Evolutionary conservation across 2,329 filamentous ascomycete species (phyloP).

Genomic region (Calonectria henricotiae): DNA sequence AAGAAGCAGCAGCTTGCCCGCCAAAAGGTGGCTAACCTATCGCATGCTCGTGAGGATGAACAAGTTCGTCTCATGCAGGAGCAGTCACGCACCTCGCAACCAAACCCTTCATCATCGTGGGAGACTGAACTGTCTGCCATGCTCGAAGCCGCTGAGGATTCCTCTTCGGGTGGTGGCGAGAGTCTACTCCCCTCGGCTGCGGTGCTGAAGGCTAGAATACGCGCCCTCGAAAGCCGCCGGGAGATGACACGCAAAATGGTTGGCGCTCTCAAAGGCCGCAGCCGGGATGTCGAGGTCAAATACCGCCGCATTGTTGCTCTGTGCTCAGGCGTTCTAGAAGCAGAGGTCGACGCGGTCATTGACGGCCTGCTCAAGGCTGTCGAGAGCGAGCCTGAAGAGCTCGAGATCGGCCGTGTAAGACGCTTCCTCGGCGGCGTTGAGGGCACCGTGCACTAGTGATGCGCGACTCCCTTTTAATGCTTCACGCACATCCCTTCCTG

Average conservation of each 20-base stretch:
- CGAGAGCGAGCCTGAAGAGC: slow-evolving; percentile 85
- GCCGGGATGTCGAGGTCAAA: slow-evolving; percentile 87
- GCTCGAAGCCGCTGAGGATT: slow-evolving; percentile 63
- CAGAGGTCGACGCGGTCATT: slow-evolving; percentile 85
- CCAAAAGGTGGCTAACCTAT: slow-evolving; percentile 85
- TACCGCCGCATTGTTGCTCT: slow-evolving; percentile 91
- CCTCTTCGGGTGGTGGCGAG: slow-evolving; percentile 53
- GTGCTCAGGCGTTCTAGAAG: slow-evolving; percentile 86
- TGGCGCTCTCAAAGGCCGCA: slow-evolving; percentile 81
- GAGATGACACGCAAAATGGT: slow-evolving; percentile 78
- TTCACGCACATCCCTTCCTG: slow-evolving; percentile 7
- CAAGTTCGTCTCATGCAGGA: slow-evolving; percentile 67
- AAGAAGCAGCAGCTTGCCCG: slow-evolving; percentile 77
- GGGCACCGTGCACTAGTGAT: slow-evolving; percentile 66
- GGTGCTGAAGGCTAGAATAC: slow-evolving; percentile 77
- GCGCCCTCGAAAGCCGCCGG: slow-evolving; percentile 81
- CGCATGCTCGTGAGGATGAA: slow-evolving; percentile 81
- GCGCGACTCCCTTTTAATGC: not conserved
- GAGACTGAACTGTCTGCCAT: slow-evolving; percentile 70
- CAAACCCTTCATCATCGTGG: slow-evolving; percentile 67
- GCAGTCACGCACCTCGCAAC: slow-evolving; percentile 60
- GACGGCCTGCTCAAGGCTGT: slow-evolving; percentile 88
- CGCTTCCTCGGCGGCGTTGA: slow-evolving; percentile 88
- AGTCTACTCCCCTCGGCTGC: slow-evolving; percentile 72
- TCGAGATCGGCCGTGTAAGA: slow-evolving; percentile 83